These are phyloP conservation scores for Phaeomoniella chlamydospora DNA, from an alignment of 2,329 filamentous ascomycete genomes.

Conservation along the genomic window DNA sequence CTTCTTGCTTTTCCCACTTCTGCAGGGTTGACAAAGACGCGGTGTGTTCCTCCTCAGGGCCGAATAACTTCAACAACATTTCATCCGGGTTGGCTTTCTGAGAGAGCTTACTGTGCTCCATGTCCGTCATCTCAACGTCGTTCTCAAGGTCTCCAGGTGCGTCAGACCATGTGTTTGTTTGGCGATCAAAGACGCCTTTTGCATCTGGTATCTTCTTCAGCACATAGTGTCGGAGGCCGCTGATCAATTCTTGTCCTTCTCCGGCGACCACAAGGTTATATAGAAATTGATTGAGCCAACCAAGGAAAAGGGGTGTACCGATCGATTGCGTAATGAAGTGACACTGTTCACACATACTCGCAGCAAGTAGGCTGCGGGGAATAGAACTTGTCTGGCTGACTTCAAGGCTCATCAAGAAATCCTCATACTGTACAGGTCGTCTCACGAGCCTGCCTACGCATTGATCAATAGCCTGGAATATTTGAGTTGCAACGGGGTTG, in stretches of 20 bases:
- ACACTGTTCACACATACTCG: background rate
- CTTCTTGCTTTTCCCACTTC: background rate
- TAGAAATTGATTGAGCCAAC: background rate
- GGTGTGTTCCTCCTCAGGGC: background rate
- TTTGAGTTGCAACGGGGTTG: background rate
- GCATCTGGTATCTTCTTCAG: background rate
- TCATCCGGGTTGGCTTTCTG: background rate
- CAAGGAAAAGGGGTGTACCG: background rate
- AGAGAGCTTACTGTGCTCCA: background rate
- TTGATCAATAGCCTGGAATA: background rate
- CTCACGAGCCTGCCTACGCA: background rate
- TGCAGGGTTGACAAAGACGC: background rate
- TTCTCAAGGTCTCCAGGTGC: background rate
- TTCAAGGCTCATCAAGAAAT: background rate
- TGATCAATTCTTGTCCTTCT: background rate
- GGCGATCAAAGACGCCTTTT: background rate
- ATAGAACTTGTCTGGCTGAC: background rate
- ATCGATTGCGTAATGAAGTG: background rate
- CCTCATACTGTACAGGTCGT: background rate
- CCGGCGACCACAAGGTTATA: background rate
- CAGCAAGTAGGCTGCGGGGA: conserved; percentile 1
- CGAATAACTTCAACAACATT: background rate
- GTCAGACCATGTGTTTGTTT: background rate
- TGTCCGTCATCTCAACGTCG: background rate
- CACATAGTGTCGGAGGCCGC: background rate